Conservation (phyloP, 225 moss, liverwort and hornwort species). For the Thuidium tamariscinum region DNA sequence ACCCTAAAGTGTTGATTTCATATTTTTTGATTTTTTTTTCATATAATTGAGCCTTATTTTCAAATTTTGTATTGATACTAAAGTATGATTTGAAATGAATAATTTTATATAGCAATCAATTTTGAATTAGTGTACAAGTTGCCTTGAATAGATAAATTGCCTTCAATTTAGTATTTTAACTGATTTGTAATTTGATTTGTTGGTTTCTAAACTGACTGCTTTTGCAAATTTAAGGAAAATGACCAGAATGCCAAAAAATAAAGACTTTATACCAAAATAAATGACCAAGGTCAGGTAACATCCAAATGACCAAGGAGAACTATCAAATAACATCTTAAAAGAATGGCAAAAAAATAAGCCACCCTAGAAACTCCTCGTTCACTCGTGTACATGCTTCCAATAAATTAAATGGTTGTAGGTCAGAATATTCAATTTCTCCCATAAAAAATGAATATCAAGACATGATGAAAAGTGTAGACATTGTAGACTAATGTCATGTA, state of each 20-base stretch:
- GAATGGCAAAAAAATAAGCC: rapidly evolving
- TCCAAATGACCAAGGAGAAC: not conserved
- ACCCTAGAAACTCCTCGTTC: not conserved
- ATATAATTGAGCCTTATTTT: not conserved
- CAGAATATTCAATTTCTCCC: no score
- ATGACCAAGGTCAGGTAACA: not conserved
- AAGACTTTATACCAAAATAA: rapidly evolving
- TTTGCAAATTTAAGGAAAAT: no score
- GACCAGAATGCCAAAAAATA: rapidly evolving
- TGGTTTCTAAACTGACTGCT: no score
- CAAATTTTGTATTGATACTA: not conserved
- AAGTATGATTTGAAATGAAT: not conserved
- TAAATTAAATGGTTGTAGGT: no score
- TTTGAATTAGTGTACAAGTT: not conserved
- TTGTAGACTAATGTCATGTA: no score
- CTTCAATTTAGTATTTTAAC: no score
- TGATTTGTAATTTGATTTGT: no score
- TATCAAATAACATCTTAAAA: not conserved
- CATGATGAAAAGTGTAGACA: no score
- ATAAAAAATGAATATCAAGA: no score
- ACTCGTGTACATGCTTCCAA: no score
- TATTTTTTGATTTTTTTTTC: no score
- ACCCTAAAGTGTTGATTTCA: not conserved
- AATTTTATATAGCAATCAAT: not conserved
- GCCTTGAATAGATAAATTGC: not conserved